A percentile compares a stretch with the other conserved stretches of the same genome.
Evolutionary conservation across 257 asterid species (phyloP).

Genomic region (Jaltomata sinuosa): DNA sequence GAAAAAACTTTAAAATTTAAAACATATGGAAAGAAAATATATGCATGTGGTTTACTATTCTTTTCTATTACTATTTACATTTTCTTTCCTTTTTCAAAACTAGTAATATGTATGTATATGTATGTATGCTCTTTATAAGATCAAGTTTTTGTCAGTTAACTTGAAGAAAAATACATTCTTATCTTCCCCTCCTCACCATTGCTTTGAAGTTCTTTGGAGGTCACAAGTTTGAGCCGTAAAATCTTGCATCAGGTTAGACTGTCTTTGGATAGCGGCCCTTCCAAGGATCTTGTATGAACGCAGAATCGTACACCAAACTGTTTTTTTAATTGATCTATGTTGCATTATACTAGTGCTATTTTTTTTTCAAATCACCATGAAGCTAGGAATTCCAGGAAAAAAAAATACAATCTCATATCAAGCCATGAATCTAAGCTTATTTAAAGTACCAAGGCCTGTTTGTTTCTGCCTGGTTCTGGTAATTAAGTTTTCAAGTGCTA

Average conservation of each 20-base stretch:
- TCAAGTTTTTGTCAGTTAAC: not conserved
- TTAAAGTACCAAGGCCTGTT: constrained; percentile 28
- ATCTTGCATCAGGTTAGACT: not conserved
- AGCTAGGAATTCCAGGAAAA: too few species aligned
- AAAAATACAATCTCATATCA: too few species aligned
- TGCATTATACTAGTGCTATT: too few species aligned
- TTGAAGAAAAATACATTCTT: not conserved
- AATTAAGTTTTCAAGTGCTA: not conserved
- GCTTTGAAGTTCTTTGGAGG: not conserved
- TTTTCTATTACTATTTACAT: not conserved
- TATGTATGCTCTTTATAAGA: not conserved
- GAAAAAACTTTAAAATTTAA: not conserved
- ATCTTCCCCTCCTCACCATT: not conserved
- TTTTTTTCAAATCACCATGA: too few species aligned
- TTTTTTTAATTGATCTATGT: too few species aligned
- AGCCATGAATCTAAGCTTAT: constrained; percentile 27
- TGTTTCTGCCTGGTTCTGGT: constrained; percentile 31
- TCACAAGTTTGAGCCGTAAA: not conserved
- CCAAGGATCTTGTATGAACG: too few species aligned
- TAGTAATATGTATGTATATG: not conserved
- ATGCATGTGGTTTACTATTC: too few species aligned
- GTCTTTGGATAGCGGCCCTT: too few species aligned
- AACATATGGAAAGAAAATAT: not conserved
- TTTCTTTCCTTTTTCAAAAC: not conserved
- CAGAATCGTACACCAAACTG: too few species aligned